Conservation (phyloP, 2,329 filamentous ascomycete species). For the Albophoma yamanashiensis region DNA sequence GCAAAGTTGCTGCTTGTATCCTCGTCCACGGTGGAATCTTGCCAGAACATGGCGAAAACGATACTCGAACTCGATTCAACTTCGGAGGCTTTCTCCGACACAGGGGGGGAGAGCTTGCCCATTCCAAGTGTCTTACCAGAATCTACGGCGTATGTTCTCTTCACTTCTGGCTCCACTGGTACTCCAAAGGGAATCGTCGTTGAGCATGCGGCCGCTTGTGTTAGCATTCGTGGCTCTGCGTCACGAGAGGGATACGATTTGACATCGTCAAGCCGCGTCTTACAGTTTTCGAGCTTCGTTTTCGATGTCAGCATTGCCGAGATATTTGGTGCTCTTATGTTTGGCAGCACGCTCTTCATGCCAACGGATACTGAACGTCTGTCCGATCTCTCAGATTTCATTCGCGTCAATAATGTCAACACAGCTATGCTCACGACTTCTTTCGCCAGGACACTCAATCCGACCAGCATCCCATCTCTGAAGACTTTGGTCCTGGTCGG, state of each 20-base stretch:
- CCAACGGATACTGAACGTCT: conserved; percentile 4
- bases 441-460: background rate
- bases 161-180: conserved; percentile 17
- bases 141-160: conserved; percentile 12
- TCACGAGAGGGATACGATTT: conserved; percentile 31
- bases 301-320: conserved; percentile 1
- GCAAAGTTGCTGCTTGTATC: conserved; percentile 5
- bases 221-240: conserved; percentile 36
- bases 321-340: background rate
- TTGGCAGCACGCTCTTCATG: conserved; percentile 4
- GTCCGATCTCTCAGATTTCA: background rate
- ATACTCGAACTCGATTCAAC: background rate
- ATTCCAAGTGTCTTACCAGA: background rate
- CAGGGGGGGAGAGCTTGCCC: background rate
- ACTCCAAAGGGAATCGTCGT: conserved; percentile 16
- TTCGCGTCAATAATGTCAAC: background rate
- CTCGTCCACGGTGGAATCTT: background rate
- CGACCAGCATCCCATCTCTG: background rate
- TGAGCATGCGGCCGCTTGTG: conserved; percentile 40
- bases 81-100: background rate
- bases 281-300: conserved; percentile 1
- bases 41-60: background rate
- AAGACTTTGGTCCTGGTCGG: conserved; percentile 12
- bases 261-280: background rate
- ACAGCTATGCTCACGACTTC: conserved; percentile 2